These are phyloP conservation scores for Monilinia fructicola DNA, from an alignment of 2,329 filamentous ascomycete genomes.

Conservation along the genomic window DNA sequence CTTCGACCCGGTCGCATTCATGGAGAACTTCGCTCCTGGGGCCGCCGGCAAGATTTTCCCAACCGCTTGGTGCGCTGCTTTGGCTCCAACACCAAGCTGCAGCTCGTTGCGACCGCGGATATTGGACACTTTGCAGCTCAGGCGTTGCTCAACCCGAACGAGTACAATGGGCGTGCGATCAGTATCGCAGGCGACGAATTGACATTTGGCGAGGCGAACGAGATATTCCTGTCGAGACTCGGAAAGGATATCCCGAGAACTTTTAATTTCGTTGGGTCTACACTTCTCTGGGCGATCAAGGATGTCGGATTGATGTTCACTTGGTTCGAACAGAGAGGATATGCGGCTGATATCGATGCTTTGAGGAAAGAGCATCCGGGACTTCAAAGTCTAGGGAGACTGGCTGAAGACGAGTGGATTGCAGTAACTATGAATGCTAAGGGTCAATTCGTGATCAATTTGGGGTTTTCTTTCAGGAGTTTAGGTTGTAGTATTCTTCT, in stretches of 20 bases:
- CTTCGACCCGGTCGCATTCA: conserved; percentile 57
- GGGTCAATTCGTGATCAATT: background rate
- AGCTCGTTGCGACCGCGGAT: conserved; percentile 46
- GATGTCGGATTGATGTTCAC: conserved; percentile 39
- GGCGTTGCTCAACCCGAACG: conserved; percentile 44
- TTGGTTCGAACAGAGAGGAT: conserved; percentile 38
- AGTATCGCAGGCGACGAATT: conserved; percentile 49
- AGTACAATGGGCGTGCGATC: conserved; percentile 43
- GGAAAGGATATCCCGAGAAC: conserved; percentile 38
- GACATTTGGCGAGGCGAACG: conserved; percentile 41
- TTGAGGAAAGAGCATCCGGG: conserved; percentile 46
- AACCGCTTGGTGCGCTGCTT: conserved; percentile 39
- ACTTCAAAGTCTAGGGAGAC: conserved; percentile 46
- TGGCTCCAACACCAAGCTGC: conserved; percentile 41
- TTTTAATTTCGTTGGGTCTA: conserved; percentile 32
- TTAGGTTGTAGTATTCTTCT: background rate
- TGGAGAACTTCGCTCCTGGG: conserved; percentile 46
- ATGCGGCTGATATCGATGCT: conserved; percentile 41
- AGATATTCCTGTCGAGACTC: conserved; percentile 37
- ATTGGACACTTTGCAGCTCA: conserved; percentile 49
- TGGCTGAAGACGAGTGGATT: conserved; percentile 46
- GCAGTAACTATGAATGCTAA: conserved; percentile 3
- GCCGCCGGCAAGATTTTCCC: conserved; percentile 35
- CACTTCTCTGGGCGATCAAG: conserved; percentile 32
- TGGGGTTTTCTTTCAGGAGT: conserved; percentile 6